Base-by-base conservation (phyloP, 208 protist species). In the Crithidia brevicula region DNA sequence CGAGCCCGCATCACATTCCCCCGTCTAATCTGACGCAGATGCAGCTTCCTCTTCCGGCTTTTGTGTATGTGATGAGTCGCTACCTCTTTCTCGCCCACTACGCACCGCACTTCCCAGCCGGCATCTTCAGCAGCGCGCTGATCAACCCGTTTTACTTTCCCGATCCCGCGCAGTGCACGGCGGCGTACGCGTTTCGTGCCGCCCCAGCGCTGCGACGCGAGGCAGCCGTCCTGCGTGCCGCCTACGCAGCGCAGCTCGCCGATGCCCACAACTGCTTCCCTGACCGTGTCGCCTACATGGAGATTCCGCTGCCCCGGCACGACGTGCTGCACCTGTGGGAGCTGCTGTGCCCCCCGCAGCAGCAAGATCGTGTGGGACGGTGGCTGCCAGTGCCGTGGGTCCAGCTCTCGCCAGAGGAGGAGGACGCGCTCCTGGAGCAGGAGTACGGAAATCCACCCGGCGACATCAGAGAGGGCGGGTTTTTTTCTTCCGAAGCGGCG, bases 41-140 rank as follows among this genome's bases (percentile, higher is more conserved):
- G 60, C 68, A 59, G 50, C 45, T 93, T 16, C 81, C 85, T 13
- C 58, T 94, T 18, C 88, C 88, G 3, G 72, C 72, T n/a, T 94
- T 91, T 75, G 88, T 94, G 1, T 91, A 94, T 50, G 70, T 94
- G 3, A 63, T 91, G 27, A 89, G 85, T 72, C 76, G 88, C 43
- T 80, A 84, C 20, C 68, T 91, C 22, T 94, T 94, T 59, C 69
- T 70, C 15, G 45, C 81, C 20, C 73, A 77, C 50, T 94, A 88
- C 74, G 56, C 82, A 25, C 18, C 25, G 23, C 71, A 77, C 45
- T 94, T 91, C 56, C 83, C 88, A 9, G 10, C 72, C 2, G 76
- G 77, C 0, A 43, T 86, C 56, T 91, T 91, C 67, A 68, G 61
- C 34, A 58, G 67, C 43, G 69, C 59, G n/a, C 64, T 88, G 18